Conservation (phyloP, 768 basidiomycete species). For the Phlebiopsis flavidoalba region DNA sequence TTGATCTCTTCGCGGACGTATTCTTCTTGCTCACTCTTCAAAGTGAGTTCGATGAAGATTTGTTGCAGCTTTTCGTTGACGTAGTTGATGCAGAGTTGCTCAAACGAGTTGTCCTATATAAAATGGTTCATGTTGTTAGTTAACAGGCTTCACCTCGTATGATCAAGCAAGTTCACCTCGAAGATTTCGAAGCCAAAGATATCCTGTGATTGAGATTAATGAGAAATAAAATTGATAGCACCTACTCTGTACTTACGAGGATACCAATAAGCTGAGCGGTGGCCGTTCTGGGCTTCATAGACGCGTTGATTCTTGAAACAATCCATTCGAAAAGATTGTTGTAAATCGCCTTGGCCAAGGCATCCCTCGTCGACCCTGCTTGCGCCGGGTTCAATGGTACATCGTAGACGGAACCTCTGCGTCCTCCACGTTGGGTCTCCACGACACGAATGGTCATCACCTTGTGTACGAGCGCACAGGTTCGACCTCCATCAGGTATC, state of each 20-base stretch:
- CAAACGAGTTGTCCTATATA: slow-evolving; percentile 85
- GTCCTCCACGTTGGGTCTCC: slow-evolving; percentile 90
- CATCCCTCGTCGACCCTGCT: slow-evolving; percentile 84
- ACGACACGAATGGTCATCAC: slow-evolving; percentile 79
- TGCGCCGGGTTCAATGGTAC: slow-evolving; percentile 93
- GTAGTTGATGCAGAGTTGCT: slow-evolving; percentile 99
- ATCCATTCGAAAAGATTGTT: slow-evolving; percentile 99
- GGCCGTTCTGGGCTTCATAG: slow-evolving; percentile 83
- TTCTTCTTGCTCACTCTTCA: slow-evolving; percentile 99
- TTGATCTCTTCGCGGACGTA: slow-evolving; percentile 98
- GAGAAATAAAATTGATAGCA: no score
- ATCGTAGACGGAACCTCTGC: slow-evolving; percentile 94
- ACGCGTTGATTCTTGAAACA: slow-evolving; percentile 90
- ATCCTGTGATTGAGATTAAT: slow-evolving; percentile 44
- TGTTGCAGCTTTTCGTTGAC: slow-evolving; percentile 99
- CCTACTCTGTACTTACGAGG: slow-evolving; percentile 42
- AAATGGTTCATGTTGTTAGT: neutral
- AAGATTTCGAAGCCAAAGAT: slow-evolving; percentile 99
- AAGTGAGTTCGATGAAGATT: slow-evolving; percentile 97
- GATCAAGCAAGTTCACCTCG: slow-evolving; percentile 44
- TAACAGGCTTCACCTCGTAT: neutral
- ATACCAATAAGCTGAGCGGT: slow-evolving; percentile 88
- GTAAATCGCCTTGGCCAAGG: slow-evolving; percentile 92
- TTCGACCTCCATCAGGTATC: slow-evolving; percentile 90
- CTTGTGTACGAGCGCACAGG: slow-evolving; percentile 73